Conservation (phyloP, 345 rosid genomes). For the Isatis tinctoria region DNA sequence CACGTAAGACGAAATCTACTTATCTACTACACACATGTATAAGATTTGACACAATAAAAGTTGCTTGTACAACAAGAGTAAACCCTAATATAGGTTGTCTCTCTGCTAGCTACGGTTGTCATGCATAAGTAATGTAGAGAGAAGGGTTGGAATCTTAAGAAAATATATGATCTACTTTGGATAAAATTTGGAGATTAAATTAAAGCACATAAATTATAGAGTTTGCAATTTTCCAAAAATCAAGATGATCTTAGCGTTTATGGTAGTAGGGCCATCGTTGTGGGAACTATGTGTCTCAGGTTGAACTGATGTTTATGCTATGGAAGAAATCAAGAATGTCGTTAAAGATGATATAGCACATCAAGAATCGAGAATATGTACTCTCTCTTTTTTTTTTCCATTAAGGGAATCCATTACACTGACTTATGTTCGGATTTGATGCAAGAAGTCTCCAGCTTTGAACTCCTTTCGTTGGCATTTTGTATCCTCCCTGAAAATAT, state of each 20-base stretch:
- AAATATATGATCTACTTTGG: neutral
- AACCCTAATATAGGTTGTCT: conserved; percentile 9
- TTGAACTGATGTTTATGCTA: conserved; percentile 49
- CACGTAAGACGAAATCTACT: conserved; percentile 28
- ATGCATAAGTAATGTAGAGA: conserved; percentile 14
- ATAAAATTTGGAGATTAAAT: neutral
- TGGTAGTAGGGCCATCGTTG: conserved; percentile 34
- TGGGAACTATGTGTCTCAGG: conserved; percentile 44
- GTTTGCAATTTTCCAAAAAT: conserved; percentile 57
- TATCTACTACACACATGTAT: conserved; percentile 21
- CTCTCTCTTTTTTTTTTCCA: neutral
- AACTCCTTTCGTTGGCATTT: conserved; percentile 34
- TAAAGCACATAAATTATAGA: conserved; percentile 65
- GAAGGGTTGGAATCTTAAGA: neutral
- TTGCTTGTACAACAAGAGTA: conserved; percentile 14
- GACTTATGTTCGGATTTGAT: conserved; percentile 67
- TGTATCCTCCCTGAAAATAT: conserved; percentile 38
- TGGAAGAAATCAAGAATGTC: conserved; percentile 5
- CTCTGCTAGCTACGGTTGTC: conserved; percentile 17
- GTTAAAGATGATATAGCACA: conserved; percentile 17
- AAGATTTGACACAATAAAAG: neutral
- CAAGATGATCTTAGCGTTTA: conserved; percentile 50
- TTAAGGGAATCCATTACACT: conserved; percentile 27
- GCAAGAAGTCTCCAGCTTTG: conserved; percentile 62
- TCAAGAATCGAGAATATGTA: conserved; percentile 11